Evolutionary conservation across 352 stramenopile species (phyloP).

Genomic region (Pythium diclinum): DNA sequence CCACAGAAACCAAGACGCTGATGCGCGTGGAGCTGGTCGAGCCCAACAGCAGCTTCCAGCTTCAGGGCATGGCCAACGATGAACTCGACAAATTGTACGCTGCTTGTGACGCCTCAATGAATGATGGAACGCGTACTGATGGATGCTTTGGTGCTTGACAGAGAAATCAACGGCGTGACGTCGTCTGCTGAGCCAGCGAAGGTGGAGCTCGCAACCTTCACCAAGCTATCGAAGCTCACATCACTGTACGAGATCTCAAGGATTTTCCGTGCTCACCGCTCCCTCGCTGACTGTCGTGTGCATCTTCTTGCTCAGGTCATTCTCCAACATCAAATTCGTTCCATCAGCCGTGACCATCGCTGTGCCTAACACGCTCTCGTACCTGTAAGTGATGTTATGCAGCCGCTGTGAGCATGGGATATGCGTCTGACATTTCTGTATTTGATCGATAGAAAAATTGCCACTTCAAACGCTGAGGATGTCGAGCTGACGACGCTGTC

Average conservation of each 20-base stretch:
- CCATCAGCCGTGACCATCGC: constrained; percentile 13
- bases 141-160: background rate
- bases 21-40: background rate
- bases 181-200: background rate
- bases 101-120: background rate
- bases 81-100: background rate
- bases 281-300: background rate
- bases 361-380: constrained; percentile 18
- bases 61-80: background rate
- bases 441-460: constrained; percentile 10
- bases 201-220: background rate
- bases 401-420: no score
- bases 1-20: background rate
- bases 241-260: background rate
- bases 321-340: constrained; percentile 31
- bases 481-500: background rate
- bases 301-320: constrained; percentile 9
- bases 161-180: background rate
- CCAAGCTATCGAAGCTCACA: background rate
- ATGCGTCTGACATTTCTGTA: background rate
- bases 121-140: background rate
- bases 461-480: background rate
- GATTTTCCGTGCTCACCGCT: background rate
- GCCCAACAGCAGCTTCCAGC: background rate
- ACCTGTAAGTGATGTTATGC: constrained; percentile 24